phyloP scores from a whole-genome alignment of 78 protist species.

The Chrysochromulina tobinii region DNA sequence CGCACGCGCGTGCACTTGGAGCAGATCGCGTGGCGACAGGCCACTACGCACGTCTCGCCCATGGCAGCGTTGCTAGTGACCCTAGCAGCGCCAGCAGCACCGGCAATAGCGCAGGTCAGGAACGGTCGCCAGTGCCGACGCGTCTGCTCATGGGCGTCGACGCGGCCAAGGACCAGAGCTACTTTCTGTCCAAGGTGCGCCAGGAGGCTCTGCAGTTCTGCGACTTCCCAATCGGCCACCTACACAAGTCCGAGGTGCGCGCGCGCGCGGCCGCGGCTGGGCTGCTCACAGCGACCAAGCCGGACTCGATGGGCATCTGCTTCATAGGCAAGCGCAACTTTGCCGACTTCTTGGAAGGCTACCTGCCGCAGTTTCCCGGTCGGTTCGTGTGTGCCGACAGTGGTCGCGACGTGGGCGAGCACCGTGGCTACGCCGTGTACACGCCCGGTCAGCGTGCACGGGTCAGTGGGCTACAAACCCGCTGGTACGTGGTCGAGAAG shows the following conservation, averaged over 20 bases:
- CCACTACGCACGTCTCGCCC: conserved; percentile 49
- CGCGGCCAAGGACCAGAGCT: conserved; percentile 74
- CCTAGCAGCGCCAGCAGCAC: not conserved
- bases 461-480: not conserved
- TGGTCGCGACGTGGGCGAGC: not conserved
- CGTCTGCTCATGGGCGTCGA: conserved; percentile 37
- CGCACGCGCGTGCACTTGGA: conserved; percentile 52
- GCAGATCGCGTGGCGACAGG: conserved; percentile 72
- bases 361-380: not conserved
- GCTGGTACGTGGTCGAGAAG: not conserved
- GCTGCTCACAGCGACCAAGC: conserved; percentile 40
- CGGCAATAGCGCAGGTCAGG: no score
- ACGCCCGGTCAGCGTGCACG: conserved; percentile 48
- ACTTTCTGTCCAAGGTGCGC: conserved; percentile 63
- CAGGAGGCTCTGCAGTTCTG: conserved; percentile 6
- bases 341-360: not conserved
- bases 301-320: conserved; percentile 75
- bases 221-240: conserved; percentile 69
- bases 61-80: not conserved
- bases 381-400: not conserved
- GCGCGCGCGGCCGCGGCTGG: not conserved
- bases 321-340: conserved; percentile 75
- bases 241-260: conserved; percentile 8
- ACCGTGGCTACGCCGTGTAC: conserved; percentile 9
- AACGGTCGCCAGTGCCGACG: not conserved